phyloP scores from a whole-genome alignment of 306 rosid species.

The Fragaria iinumae region DNA sequence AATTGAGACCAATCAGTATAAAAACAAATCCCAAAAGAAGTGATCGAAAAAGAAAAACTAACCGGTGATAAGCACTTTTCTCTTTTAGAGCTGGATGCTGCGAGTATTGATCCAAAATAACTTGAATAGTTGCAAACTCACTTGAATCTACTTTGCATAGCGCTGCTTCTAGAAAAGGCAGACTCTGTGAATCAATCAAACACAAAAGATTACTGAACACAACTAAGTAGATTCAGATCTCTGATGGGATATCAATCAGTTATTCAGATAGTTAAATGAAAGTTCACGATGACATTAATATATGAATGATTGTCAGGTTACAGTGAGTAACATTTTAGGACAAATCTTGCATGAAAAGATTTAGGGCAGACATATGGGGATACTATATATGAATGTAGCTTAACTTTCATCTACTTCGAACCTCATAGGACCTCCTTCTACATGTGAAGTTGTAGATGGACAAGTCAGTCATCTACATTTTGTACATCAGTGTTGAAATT shows the following conservation, averaged over 20 bases:
- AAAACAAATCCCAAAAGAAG: background rate
- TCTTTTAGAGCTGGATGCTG: slow-evolving; percentile 54
- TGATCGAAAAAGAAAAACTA: slow-evolving; percentile 22
- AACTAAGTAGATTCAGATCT: slow-evolving; percentile 11
- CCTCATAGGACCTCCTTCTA: background rate
- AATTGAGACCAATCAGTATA: background rate
- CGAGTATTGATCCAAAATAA: slow-evolving; percentile 53
- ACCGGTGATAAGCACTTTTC: slow-evolving; percentile 65
- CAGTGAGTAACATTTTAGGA: background rate
- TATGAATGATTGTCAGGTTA: background rate
- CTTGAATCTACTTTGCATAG: slow-evolving; percentile 54
- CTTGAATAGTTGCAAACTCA: slow-evolving; percentile 50
- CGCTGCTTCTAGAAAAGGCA: slow-evolving; percentile 69
- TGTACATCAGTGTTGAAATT: background rate
- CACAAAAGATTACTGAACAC: slow-evolving; percentile 17
- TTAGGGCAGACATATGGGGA: background rate
- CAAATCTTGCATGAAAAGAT: background rate
- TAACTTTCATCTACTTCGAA: background rate
- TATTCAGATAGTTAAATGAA: background rate
- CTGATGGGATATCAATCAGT: background rate
- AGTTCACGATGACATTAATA: background rate
- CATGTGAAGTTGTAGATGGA: background rate
- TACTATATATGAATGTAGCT: background rate
- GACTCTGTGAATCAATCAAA: slow-evolving; percentile 47
- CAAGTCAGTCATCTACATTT: background rate